Evolutionary conservation across 495 filamentous ascomycete species (phyloP), one percentile per base, ranked within the genome.

Genomic region (Entonaema liquescens): DNA sequence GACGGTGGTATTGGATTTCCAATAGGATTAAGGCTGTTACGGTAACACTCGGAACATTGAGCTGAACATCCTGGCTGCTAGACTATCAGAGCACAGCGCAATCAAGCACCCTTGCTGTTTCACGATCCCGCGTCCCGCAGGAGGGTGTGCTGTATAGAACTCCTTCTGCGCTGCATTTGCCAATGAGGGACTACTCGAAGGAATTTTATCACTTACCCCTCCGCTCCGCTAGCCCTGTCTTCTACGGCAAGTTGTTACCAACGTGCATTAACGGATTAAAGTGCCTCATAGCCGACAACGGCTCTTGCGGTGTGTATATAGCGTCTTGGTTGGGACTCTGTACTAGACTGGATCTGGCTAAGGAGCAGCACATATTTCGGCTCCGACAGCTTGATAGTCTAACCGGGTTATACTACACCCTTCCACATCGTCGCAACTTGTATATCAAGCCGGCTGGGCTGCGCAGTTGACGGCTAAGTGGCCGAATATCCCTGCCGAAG

Each of bases 101-200:
- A 53, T 19, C 35, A 40, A 59, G 49, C 23, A 69, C 62, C 65
- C 70, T 62, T 73, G 65, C 11, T 59, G 61, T 73, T 69, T 73
- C 65, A 68, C 53, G 70, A 73, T 65, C 62, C 65, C 52, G 36
- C 58, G 44, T 53, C 54, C 38, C 49, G 65, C 57, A 66, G 57
- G 65, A 68, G 56, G 70, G 62, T 68, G 65, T 64, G 62, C 58
- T 57, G 65, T 59, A 58, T 62, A 61, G 65, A 65, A 42, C 58
- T 69, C 65, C 65, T 69, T 65, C 65, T 11, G 57, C 60, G 29
- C 21, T 62, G 50, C 55, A 66, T 66, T 59, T 59, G 54, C 65
- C 65, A 68, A 69, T 69, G 5, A 55, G 56, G 66, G 2, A 0
- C 5, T 50, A 53, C 40, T 58, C 50, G 33, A 66, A 38, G 60